Evolutionary conservation across 2,329 filamentous ascomycete genomes (phyloP).

Genomic region (Penicillium sp.): DNA sequence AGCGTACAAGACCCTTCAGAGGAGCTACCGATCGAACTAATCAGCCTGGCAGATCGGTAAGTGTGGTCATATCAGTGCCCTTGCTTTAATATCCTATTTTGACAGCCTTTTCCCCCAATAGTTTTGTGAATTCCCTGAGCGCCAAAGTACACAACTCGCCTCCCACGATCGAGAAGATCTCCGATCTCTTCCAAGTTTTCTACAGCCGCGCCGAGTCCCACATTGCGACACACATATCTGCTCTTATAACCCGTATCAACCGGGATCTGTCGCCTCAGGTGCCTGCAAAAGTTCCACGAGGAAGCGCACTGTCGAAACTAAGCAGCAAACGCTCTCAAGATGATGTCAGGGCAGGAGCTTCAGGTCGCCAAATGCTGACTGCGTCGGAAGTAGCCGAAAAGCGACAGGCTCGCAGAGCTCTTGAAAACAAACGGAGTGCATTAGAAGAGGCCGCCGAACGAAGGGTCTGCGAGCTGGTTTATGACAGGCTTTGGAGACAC

Average conservation of each 20-base stretch:
- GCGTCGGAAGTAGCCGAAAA: conserved; percentile 76
- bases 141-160: conserved; percentile 84
- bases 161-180: conserved; percentile 76
- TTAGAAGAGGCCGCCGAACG: conserved; percentile 91
- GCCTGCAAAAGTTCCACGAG: conserved; percentile 57
- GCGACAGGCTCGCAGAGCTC: conserved; percentile 70
- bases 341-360: conserved; percentile 36
- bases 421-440: conserved; percentile 72
- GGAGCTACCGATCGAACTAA: conserved; percentile 88
- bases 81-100: neutral
- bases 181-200: conserved; percentile 90
- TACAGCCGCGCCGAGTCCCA: conserved; percentile 77
- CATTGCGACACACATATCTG: conserved; percentile 81
- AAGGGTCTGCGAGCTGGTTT: conserved; percentile 78
- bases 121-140: conserved; percentile 85
- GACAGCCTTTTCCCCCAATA: conserved; percentile 35
- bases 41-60: conserved; percentile 84
- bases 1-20: conserved; percentile 67
- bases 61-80: conserved; percentile 8
- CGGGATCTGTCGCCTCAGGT: conserved; percentile 61
- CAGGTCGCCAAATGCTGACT: conserved; percentile 84
- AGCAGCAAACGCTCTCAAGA: conserved; percentile 43
- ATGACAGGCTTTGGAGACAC: conserved; percentile 86
- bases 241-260: conserved; percentile 70
- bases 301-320: conserved; percentile 54